Evolutionary conservation across 441 rosid genomes (phyloP).

Genomic region (Sinapis alba): DNA sequence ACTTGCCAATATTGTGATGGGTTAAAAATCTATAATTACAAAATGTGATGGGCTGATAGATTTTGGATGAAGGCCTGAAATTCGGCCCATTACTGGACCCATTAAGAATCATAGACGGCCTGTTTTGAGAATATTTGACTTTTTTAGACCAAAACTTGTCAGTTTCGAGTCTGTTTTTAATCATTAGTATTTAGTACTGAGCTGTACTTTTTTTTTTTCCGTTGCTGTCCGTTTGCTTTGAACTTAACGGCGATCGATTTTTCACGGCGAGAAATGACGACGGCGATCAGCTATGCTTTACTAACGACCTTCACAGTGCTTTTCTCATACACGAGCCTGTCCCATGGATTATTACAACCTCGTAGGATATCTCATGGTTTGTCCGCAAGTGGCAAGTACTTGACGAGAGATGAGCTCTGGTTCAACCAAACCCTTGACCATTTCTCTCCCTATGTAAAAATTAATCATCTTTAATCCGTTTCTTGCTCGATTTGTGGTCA

Average conservation of each 20-base stretch:
- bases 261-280: conserved; percentile 33
- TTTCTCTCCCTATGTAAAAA: conserved; percentile 39
- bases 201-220: too few species aligned
- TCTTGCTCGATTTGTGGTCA: not conserved
- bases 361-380: conserved; percentile 48
- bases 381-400: conserved; percentile 46
- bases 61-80: not conserved
- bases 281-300: conserved; percentile 13
- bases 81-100: not conserved
- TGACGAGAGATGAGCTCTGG: conserved; percentile 78
- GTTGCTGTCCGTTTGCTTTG: not conserved
- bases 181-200: too few species aligned
- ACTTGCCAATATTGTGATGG: not conserved
- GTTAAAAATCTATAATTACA: not conserved
- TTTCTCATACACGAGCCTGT: conserved; percentile 15
- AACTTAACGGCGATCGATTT: not conserved
- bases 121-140: not conserved
- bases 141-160: not conserved
- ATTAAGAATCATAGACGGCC: not conserved
- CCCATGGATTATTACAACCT: conserved; percentile 46
- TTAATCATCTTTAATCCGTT: conserved; percentile 1
- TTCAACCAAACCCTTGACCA: conserved; percentile 86
- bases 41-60: not conserved
- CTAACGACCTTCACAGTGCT: conserved; percentile 19
- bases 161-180: not conserved